Percentiles rank a stretch among this genome's conserved stretches.
Conservation (phyloP, 2,329 filamentous ascomycete genomes). For the Clonostachys sp. region DNA sequence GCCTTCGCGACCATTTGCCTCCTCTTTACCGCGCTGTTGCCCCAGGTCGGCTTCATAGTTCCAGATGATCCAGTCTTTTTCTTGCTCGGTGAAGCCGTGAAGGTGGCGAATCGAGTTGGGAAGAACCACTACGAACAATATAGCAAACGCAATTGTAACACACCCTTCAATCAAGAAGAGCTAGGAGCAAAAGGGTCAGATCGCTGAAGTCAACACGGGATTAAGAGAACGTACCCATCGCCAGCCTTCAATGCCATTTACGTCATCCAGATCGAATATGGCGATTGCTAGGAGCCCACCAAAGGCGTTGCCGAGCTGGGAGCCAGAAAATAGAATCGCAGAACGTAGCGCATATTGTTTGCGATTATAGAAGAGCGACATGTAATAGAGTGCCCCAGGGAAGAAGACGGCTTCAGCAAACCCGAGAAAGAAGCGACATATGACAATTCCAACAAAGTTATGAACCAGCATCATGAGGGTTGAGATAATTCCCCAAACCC, state of each 20-base stretch:
- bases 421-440: conserved; percentile 7
- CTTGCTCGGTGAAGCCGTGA: conserved; percentile 3
- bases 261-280: conserved; percentile 37
- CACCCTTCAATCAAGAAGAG: conserved; percentile 6
- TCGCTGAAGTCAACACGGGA: too few species aligned
- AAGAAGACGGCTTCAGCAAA: conserved; percentile 13
- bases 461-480: conserved; percentile 47
- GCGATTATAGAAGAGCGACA: conserved; percentile 50
- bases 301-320: conserved; percentile 34
- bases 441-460: conserved; percentile 36
- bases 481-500: conserved; percentile 57
- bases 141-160: conserved; percentile 6
- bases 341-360: conserved; percentile 41
- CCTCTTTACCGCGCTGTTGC: conserved; percentile 4
- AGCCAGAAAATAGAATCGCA: conserved; percentile 24
- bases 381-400: conserved; percentile 18
- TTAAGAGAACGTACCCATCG: conserved; percentile 43
- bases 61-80: conserved; percentile 9
- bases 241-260: conserved; percentile 42
- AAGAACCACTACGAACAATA: conserved; percentile 5
- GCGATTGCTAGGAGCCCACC: conserved; percentile 43
- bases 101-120: conserved; percentile 10
- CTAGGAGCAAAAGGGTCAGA: too few species aligned
- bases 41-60: conserved; percentile 2
- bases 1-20: conserved; percentile 7